Conservation (phyloP, 768 basidiomycete genomes). For the Vishniacozyma victoriae region DNA sequence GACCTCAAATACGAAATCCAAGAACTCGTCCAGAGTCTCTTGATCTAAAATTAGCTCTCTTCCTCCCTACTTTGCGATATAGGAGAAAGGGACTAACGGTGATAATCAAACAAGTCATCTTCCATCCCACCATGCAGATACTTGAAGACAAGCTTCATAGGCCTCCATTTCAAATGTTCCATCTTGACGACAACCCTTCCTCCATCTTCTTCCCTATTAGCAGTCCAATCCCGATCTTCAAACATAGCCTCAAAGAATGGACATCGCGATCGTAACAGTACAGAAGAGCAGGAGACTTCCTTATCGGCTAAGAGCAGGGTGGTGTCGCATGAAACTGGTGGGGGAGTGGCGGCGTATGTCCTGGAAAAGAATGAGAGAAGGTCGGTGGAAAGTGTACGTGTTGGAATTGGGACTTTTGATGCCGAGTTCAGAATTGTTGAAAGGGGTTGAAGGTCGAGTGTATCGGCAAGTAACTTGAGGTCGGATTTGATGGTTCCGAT, state of each 20-base stretch:
- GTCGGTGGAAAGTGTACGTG: slow-evolving; percentile 53
- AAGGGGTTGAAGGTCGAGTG: slow-evolving; percentile 59
- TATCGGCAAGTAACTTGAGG: slow-evolving; percentile 56
- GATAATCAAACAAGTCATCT: slow-evolving; percentile 61
- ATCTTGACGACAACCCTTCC: slow-evolving; percentile 64
- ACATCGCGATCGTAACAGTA: slow-evolving; percentile 72
- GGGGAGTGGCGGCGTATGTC: slow-evolving; percentile 13
- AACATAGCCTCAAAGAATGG: slow-evolving; percentile 80
- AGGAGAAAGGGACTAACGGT: slow-evolving; percentile 53
- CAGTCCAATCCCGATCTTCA: slow-evolving; percentile 74
- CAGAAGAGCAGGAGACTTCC: slow-evolving; percentile 62
- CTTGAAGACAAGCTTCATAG: slow-evolving; percentile 67
- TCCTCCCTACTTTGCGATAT: neutral
- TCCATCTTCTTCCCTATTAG: slow-evolving; percentile 54
- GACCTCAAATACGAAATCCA: slow-evolving; percentile 82
- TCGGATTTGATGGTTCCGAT: slow-evolving; percentile 59
- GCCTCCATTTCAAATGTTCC: slow-evolving; percentile 64
- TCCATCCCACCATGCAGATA: slow-evolving; percentile 72
- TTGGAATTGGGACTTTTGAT: slow-evolving; percentile 55
- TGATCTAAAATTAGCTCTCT: slow-evolving; percentile 52
- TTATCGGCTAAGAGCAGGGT: slow-evolving; percentile 62
- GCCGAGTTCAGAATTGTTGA: slow-evolving; percentile 56
- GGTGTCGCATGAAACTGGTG: slow-evolving; percentile 54
- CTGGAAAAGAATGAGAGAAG: slow-evolving; percentile 54
- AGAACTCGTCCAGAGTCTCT: slow-evolving; percentile 62